Conservation (phyloP, 257 asterid genomes). For the Nicotiana knightiana region DNA sequence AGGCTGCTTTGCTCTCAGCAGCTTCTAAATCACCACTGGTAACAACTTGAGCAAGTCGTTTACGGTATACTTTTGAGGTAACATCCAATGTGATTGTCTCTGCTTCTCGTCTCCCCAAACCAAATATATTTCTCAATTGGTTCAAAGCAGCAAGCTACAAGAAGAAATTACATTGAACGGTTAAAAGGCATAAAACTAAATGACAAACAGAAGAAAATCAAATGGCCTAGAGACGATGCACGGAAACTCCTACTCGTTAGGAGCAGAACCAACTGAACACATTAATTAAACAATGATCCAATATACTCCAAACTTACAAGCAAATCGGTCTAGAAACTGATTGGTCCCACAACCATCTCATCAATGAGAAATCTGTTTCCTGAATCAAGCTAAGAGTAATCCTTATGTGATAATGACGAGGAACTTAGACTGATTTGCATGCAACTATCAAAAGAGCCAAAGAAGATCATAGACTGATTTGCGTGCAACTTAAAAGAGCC, state of each 20-base stretch:
- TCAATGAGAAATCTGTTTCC: neutral
- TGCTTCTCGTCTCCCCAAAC: constrained; percentile 84
- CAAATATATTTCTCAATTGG: constrained; percentile 88
- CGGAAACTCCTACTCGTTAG: neutral
- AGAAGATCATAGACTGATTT: neutral
- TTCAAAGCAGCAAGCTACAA: constrained; percentile 72
- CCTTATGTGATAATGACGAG: neutral
- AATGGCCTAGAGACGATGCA: neutral
- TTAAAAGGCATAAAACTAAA: constrained; percentile 4
- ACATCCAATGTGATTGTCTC: constrained; percentile 73
- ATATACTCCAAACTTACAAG: neutral
- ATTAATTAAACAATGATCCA: neutral
- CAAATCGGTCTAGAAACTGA: neutral
- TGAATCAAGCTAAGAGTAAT: neutral
- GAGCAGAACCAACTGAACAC: neutral
- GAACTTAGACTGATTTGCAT: neutral
- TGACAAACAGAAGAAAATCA: neutral
- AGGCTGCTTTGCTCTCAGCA: constrained; percentile 89
- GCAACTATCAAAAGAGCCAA: too few species aligned
- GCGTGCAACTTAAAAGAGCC: neutral
- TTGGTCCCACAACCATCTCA: neutral
- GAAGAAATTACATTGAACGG: constrained; percentile 22
- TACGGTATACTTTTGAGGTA: constrained; percentile 75
- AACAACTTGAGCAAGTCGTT: constrained; percentile 87
- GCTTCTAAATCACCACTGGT: constrained; percentile 69